Percentiles rank a stretch among this genome's conserved stretches.
These are phyloP conservation scores for Canavalia ensiformis DNA, from an alignment of 306 rosid species.

Conservation along the genomic window DNA sequence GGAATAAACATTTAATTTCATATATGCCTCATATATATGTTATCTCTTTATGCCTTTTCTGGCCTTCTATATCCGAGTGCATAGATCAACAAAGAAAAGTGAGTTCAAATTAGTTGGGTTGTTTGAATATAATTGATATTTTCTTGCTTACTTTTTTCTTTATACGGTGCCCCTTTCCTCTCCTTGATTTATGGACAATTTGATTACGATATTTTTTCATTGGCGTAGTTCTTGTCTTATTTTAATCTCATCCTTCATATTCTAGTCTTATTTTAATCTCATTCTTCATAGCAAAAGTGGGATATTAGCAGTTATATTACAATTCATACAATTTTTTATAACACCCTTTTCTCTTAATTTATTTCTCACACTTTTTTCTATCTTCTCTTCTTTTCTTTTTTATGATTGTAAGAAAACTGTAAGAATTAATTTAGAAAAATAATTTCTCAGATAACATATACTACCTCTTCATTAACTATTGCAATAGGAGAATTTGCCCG, in stretches of 20 bases:
- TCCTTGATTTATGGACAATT: slow-evolving; percentile 21
- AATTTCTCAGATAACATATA: no score
- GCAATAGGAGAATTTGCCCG: no score
- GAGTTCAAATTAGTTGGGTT: background rate
- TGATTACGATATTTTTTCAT: background rate
- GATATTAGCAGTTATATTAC: no score
- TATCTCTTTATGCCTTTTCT: background rate
- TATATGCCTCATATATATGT: background rate
- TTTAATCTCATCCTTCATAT: no score
- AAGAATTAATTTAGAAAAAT: no score
- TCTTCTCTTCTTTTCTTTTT: no score
- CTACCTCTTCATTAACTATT: background rate
- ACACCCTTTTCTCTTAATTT: no score
- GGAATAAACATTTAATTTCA: background rate
- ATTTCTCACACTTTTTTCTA: no score
- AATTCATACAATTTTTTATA: no score
- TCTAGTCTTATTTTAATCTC: no score
- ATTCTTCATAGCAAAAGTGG: no score
- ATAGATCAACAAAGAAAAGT: background rate
- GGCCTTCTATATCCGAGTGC: background rate
- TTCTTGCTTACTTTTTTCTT: background rate
- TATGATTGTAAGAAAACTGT: no score
- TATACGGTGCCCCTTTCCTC: background rate
- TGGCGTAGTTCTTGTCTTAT: background rate
- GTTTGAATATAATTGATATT: background rate